These are phyloP conservation scores for Myxozyma neglecta DNA, from an alignment of 805 yeast species.

Conservation along the genomic window DNA sequence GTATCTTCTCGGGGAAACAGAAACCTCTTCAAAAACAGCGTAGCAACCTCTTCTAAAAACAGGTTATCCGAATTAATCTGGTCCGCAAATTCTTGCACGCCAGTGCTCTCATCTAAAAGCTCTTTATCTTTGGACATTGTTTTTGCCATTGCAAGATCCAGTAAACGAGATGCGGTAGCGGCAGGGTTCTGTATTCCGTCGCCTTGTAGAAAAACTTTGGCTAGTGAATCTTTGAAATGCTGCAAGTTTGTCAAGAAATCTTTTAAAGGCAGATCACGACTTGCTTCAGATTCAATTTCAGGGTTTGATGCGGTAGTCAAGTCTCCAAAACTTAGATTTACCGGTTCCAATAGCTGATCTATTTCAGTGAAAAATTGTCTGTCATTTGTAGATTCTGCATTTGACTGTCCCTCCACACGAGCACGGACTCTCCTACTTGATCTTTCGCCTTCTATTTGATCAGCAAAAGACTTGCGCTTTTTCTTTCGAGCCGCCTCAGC, in stretches of 20 bases:
- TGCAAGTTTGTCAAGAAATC: slow-evolving; percentile 16
- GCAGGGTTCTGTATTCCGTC: slow-evolving; percentile 28
- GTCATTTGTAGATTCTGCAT: slow-evolving; percentile 21
- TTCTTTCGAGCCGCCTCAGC: background rate
- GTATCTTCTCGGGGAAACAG: slow-evolving; percentile 19
- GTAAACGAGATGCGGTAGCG: slow-evolving; percentile 7
- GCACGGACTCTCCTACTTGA: slow-evolving; percentile 37
- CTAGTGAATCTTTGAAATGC: slow-evolving; percentile 16
- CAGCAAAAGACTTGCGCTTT: slow-evolving; percentile 21
- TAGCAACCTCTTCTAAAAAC: slow-evolving; percentile 4
- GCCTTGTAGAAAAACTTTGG: slow-evolving; percentile 16
- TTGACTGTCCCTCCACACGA: slow-evolving; percentile 31
- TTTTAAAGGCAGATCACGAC: slow-evolving; percentile 5
- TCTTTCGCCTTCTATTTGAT: slow-evolving; percentile 17
- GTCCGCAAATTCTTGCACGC: slow-evolving; percentile 6
- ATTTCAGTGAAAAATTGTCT: slow-evolving; percentile 17
- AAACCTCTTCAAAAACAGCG: slow-evolving; percentile 6
- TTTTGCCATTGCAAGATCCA: slow-evolving; percentile 20
- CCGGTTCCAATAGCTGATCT: slow-evolving; percentile 14
- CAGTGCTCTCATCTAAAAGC: slow-evolving; percentile 3
- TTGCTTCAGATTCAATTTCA: background rate
- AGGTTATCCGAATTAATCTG: background rate
- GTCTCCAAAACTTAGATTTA: slow-evolving; percentile 5
- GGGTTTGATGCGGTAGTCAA: slow-evolving; percentile 1
- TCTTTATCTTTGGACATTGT: background rate